A percentile compares a stretch with the other conserved stretches of the same genome.
These are phyloP conservation scores for Blastobotrys mokoenaii DNA, from an alignment of 805 yeast species.

Conservation along the genomic window DNA sequence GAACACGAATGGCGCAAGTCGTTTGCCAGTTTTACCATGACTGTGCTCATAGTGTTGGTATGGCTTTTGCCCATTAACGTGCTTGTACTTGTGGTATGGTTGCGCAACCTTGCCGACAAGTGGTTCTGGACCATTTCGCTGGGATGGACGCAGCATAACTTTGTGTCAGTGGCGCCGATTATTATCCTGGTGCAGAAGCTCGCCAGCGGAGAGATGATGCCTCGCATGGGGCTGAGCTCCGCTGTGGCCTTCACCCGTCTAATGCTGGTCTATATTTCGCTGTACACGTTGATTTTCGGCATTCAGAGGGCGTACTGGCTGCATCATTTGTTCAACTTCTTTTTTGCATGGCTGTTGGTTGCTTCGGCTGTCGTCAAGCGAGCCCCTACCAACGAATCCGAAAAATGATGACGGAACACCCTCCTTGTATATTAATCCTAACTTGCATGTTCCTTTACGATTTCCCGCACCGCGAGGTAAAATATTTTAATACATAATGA, in stretches of 20 bases:
- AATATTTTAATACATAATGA: too few relatives aligned
- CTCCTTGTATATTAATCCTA: too few relatives aligned
- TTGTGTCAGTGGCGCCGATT: slow-evolving; percentile 68
- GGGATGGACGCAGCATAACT: slow-evolving; percentile 69
- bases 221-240: slow-evolving; percentile 25
- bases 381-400: too few relatives aligned
- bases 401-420: too few relatives aligned
- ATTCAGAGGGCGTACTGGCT: slow-evolving; percentile 77
- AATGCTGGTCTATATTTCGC: slow-evolving; percentile 42
- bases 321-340: slow-evolving; percentile 63
- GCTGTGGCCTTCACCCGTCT: slow-evolving; percentile 25
- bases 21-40: slow-evolving; percentile 48
- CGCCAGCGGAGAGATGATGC: slow-evolving; percentile 40
- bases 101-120: slow-evolving; percentile 62
- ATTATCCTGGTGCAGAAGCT: slow-evolving; percentile 50
- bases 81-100: slow-evolving; percentile 72
- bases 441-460: too few relatives aligned
- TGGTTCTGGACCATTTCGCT: slow-evolving; percentile 73
- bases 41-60: slow-evolving; percentile 57
- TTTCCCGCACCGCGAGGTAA: too few relatives aligned
- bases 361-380: slow-evolving; percentile 5
- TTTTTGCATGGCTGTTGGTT: slow-evolving; percentile 24
- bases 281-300: slow-evolving; percentile 66
- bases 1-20: slow-evolving; percentile 1
- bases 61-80: slow-evolving; percentile 74